Evolutionary conservation across 2,329 filamentous ascomycete species (phyloP), one percentile per base, ranked within the genome.

Genomic region (Aspergillus costaricaensis): DNA sequence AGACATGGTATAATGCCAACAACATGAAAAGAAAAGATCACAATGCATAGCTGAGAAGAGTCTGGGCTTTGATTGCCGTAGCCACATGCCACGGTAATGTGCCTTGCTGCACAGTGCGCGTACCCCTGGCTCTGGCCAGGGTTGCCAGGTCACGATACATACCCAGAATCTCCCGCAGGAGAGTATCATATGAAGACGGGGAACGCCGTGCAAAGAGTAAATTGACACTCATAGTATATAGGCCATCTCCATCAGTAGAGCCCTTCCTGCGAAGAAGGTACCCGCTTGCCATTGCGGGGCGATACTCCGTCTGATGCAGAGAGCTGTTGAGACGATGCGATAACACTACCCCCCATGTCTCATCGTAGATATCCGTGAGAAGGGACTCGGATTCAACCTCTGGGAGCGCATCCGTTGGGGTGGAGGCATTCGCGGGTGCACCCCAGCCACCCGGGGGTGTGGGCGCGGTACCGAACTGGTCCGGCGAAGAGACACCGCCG

Each of bases 271-370:
- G 80, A 47, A 83, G 68, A 3, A 83, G 71, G 66, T 80, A 80
- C 21, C 77, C 80, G 60, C 78, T 82, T n/a, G 74, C 73, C 43
- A 80, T 65, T 7, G 78, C 74, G 21, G 79, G 78, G 21, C 75
- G 74, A 65, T 76, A 76, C 55, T 79, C 76, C 7, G 76, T 75
- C 38, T 80, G 65, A 50, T 76, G 76, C 0, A 72, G 70, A 4
- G 77, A 77, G 59, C 72, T 76, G 59, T 78, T 78, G 36, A 79
- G 66, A 27, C 76, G 79, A 66, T 83, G 82, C 0, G 81, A 81
- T 59, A 88, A 76, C 19, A 86, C 77, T 7, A 87, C 73, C 32
- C 79, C 80, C 84, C 85, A 88, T 0, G 83, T 83, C 63, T 88
- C 85, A 67, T 88, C 86, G 21, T 80, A 80, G 17, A 82, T 72